These are phyloP conservation scores for Candida quercuum DNA, from an alignment of 805 yeast genomes.

Conservation along the genomic window DNA sequence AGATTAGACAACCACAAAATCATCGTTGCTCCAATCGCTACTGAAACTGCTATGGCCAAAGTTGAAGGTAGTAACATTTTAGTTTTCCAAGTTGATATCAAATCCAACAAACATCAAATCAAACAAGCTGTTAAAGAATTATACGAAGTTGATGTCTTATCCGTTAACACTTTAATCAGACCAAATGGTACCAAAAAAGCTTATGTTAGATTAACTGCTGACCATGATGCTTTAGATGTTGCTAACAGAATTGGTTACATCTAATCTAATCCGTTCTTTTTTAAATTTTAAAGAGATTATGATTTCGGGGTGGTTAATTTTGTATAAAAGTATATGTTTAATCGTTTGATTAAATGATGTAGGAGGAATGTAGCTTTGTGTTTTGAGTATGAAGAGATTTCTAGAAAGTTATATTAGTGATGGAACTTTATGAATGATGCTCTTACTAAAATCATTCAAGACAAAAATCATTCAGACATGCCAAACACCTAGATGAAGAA, in stretches of 20 bases:
- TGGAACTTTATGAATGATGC: too few relatives aligned
- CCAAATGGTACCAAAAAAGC: conserved; percentile 99
- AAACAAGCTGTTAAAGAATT: conserved; percentile 97
- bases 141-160: conserved; percentile 90
- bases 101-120: conserved; percentile 98
- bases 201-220: conserved; percentile 97
- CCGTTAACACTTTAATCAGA: conserved; percentile 95
- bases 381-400: too few relatives aligned
- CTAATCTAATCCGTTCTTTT: conserved; percentile 38
- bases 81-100: conserved; percentile 96
- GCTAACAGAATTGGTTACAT: conserved; percentile 99
- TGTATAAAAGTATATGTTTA: conserved; percentile 14
- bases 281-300: not conserved
- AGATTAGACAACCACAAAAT: conserved; percentile 95
- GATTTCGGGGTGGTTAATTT: conserved; percentile 2
- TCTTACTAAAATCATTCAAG: too few relatives aligned
- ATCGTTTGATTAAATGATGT: conserved; percentile 10
- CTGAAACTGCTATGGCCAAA: conserved; percentile 99
- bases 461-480: too few relatives aligned
- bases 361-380: not conserved
- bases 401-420: too few relatives aligned
- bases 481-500: too few relatives aligned
- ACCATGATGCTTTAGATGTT: conserved; percentile 98
- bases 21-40: conserved; percentile 90
- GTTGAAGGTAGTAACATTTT: conserved; percentile 99